Evolutionary conservation across 2,329 filamentous ascomycete genomes (phyloP), one percentile per base, ranked within the genome.

Genomic region (Colletotrichum gigasporum): DNA sequence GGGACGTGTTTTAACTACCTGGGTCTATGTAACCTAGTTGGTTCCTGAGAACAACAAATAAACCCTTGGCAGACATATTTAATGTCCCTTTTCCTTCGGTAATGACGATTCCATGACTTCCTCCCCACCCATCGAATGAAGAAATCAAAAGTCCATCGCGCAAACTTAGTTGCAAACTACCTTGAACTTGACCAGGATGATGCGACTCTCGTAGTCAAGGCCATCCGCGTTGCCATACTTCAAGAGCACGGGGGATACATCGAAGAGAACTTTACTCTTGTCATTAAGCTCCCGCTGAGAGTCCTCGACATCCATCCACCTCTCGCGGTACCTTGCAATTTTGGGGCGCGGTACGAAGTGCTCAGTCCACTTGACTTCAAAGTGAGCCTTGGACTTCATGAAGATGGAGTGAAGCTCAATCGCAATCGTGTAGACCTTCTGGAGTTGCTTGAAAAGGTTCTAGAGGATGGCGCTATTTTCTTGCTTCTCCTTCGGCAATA

Each of bases 211-310:
- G 37, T 67, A 67, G 18, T 41, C 12, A n/a, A 50, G 16, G 6
- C 67, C 67, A 30, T 68, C 58, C 1, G 65, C 61, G 8, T 44
- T 68, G 26, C 65, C 67, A 16, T 10, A 1, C 26, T 67, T 68
- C 3, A 52, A 2, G 0, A 66, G 44, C 1, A 10, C 30, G 0
- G 63, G 66, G 0, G 62, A 55, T 11, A 55, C 35, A 3, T 9
- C n/a, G 3, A 54, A n/a, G 0, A 35, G 1, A 1, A 65, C 41
- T 1, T 1, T 14, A 4, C 22, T 53, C 1, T 5, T 1, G 7
- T 7, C 1, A 3, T 32, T 26, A 2, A 45, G 16, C 5, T 61
- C 34, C 2, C 12, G 16, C 0, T 28, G 32, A 16, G 28, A 65
- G 2, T 2, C 26, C 4, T 65, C 62, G 1, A 34, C 41, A 1